phyloP scores from a whole-genome alignment of 2,329 filamentous ascomycete species.

The Huntiella bhutanensis region DNA sequence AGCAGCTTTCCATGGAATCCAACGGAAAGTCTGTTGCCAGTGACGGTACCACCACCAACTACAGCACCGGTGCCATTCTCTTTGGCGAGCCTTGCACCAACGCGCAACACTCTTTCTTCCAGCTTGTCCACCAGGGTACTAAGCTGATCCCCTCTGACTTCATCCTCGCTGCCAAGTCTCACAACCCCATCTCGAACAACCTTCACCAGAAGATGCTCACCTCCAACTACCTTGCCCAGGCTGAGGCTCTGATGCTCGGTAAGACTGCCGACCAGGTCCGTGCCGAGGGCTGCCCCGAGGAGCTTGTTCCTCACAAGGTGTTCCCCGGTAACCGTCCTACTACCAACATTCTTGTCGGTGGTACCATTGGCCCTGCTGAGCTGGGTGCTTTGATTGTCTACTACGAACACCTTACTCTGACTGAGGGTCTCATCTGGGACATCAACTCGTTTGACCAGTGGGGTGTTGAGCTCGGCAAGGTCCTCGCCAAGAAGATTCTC shows the following conservation, averaged over 20 bases:
- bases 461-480: constrained; percentile 97
- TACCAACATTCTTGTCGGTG: constrained; percentile 75
- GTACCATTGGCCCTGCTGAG: constrained; percentile 83
- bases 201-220: constrained; percentile 93
- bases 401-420: constrained; percentile 98
- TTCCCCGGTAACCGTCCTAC: constrained; percentile 96
- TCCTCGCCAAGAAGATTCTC: constrained; percentile 80
- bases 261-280: constrained; percentile 68
- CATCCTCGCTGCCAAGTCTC: constrained; percentile 85
- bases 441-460: constrained; percentile 99
- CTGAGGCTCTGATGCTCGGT: constrained; percentile 78
- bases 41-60: constrained; percentile 81
- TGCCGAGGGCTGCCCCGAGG: constrained; percentile 51
- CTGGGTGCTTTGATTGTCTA: constrained; percentile 92
- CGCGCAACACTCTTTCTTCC: constrained; percentile 99
- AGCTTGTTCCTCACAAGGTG: constrained; percentile 91
- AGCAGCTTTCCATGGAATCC: constrained; percentile 98
- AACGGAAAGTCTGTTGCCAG: constrained; percentile 93
- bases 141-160: constrained; percentile 98
- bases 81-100: constrained; percentile 98
- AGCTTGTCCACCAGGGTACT: constrained; percentile 95
- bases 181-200: constrained; percentile 86
- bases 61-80: constrained; percentile 82
- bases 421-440: constrained; percentile 94
- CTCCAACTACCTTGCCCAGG: constrained; percentile 80